Conservation (phyloP, 2,329 filamentous ascomycete genomes). For the Remersonia thermophila region DNA sequence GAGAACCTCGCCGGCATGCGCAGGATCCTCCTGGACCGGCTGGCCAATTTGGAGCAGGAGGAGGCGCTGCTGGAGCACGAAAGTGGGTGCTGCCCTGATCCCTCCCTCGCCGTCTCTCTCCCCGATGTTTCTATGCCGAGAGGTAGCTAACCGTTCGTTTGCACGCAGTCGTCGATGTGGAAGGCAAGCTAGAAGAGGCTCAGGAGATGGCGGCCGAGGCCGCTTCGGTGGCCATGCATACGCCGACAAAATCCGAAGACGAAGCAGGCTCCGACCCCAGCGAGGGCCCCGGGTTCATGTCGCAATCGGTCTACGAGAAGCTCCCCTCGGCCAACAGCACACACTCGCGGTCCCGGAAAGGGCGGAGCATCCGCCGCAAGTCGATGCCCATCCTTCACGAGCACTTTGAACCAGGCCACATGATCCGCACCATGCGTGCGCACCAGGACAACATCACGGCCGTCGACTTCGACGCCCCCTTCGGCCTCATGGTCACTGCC, state of each 20-base stretch:
- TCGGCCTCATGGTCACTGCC: constrained; percentile 86
- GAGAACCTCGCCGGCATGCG: constrained; percentile 87
- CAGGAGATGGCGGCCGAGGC: constrained; percentile 47
- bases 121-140: neutral
- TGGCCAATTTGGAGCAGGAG: constrained; percentile 80
- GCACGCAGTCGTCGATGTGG: constrained; percentile 48
- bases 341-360: constrained; percentile 36
- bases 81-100: constrained; percentile 39
- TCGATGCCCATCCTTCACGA: constrained; percentile 95
- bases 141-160: constrained; percentile 6
- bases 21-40: constrained; percentile 74
- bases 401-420: constrained; percentile 80
- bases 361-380: constrained; percentile 53
- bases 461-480: constrained; percentile 92
- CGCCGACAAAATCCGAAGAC: constrained; percentile 40
- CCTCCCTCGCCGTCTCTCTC: neutral
- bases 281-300: constrained; percentile 64
- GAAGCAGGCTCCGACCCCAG: constrained; percentile 40
- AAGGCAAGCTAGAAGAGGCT: constrained; percentile 48
- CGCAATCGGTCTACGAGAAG: constrained; percentile 93
- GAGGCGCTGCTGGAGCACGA: constrained; percentile 85
- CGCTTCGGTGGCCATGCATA: constrained; percentile 40
- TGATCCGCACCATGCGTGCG: constrained; percentile 77
- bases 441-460: constrained; percentile 83
- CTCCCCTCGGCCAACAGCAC: constrained; percentile 47